A percentile compares a stretch with the other conserved stretches of the same genome.
Conservation (phyloP, 345 rosid genomes). For the Triadica sebifera region DNA sequence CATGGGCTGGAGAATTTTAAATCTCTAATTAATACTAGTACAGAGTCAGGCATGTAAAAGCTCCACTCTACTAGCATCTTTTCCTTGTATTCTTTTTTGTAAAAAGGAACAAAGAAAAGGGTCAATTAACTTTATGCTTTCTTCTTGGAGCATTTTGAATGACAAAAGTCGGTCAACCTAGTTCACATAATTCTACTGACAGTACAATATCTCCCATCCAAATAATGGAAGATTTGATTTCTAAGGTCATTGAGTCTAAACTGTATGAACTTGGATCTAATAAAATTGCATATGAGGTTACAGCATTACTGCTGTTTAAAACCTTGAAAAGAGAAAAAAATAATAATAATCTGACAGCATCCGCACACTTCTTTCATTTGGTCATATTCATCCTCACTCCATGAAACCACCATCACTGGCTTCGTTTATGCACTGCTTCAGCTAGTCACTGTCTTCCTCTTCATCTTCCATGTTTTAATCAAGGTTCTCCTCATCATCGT, state of each 20-base stretch:
- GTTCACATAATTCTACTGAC: no score
- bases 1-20: no score
- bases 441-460: constrained; percentile 16
- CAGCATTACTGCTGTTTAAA: not conserved
- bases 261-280: not conserved
- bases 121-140: no score
- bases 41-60: no score
- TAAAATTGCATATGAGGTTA: not conserved
- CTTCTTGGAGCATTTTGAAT: no score
- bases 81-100: no score
- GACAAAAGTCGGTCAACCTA: not conserved
- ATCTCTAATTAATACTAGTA: no score
- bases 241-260: not conserved
- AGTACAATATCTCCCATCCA: no score
- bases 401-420: not conserved
- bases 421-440: not conserved
- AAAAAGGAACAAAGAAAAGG: no score
- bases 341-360: not conserved
- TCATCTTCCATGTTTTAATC: constrained; percentile 2
- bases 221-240: not conserved
- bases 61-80: no score
- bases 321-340: not conserved
- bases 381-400: no score
- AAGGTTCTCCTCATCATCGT: not conserved
- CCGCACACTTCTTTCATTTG: not conserved